Base-by-base conservation (phyloP, 768 basidiomycete species). In the Obba rivulosa region DNA sequence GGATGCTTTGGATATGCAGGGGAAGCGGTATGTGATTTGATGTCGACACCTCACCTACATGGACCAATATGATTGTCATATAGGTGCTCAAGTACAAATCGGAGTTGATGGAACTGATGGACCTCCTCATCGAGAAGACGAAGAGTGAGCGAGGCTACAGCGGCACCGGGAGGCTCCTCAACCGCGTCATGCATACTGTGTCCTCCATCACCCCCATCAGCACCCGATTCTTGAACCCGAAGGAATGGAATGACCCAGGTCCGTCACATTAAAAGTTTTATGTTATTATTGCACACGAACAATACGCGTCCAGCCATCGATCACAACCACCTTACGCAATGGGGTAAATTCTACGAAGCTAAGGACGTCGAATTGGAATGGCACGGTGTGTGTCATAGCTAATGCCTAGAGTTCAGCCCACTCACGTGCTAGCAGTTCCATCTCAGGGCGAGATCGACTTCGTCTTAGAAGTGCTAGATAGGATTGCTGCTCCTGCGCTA, bases 101-200 rank as follows among this genome's bases (percentile, higher is more conserved):
- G 14, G 71, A 82, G 23, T 71, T 95, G 35, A 64, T 92, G 10
- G 68, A 71, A 9, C 68, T 95, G 13, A 54, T 94, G 35, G 62
- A 66, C 0, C 65, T 86, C 39, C 77, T 95, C 16, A 72, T 87
- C 16, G 85, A 91, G 36, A 86, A 83, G 59, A 86, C 88, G 7
- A 86, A 87, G 69, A 86, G 81, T 54, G 93, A 98, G 70, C 81
- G 92, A 50, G 91, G 92, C 9, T 97, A 90, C 63, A 81, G 79
- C 24, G 80, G 85, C 43, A 83, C 85, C 9, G 91, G 87, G 1
- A 79, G 86, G 36, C 65, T 97, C 44, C 73, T 95, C 43, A 80
- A 83, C 20, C 79, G 88, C 20, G 72, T 89, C 16, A 66, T 97
- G 46, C 78, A 82, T 57, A 86, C 89, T 1, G 61, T 95, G 36